Evolutionary conservation across 805 yeast genomes (phyloP).

Genomic region (Candida silvicultrix): DNA sequence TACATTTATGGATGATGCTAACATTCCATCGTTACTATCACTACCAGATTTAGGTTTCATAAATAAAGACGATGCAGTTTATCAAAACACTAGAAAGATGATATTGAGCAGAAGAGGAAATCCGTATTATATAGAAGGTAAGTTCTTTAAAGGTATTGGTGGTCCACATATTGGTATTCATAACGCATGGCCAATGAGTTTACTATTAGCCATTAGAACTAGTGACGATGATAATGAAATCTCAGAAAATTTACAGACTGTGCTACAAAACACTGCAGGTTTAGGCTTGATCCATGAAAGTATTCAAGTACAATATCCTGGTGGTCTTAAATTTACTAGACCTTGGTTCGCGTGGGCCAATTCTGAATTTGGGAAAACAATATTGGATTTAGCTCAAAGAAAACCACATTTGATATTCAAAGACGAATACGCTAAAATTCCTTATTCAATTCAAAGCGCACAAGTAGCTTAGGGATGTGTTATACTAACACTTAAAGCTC

Average conservation of each 20-base stretch:
- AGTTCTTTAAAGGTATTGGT: slow-evolving; percentile 68
- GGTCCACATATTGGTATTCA: slow-evolving; percentile 85
- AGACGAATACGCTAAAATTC: slow-evolving; percentile 21
- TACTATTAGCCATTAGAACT: slow-evolving; percentile 71
- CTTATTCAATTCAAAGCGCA: not conserved
- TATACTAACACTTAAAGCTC: too few species aligned
- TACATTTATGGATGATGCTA: slow-evolving; percentile 84
- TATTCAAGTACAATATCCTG: slow-evolving; percentile 52
- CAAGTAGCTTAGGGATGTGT: too few species aligned
- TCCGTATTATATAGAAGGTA: slow-evolving; percentile 69
- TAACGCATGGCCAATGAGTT: slow-evolving; percentile 89
- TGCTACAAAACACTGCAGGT: slow-evolving; percentile 60
- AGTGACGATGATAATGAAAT: slow-evolving; percentile 69
- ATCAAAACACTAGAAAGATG: slow-evolving; percentile 78
- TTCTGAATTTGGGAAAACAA: slow-evolving; percentile 83
- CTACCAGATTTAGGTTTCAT: slow-evolving; percentile 75
- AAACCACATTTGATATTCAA: slow-evolving; percentile 70
- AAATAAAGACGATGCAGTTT: slow-evolving; percentile 43
- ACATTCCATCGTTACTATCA: slow-evolving; percentile 74
- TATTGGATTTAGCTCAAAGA: slow-evolving; percentile 64
- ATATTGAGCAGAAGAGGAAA: slow-evolving; percentile 61
- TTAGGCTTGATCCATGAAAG: slow-evolving; percentile 84
- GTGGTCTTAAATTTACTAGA: slow-evolving; percentile 53
- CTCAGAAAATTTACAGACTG: slow-evolving; percentile 33
- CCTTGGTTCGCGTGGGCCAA: slow-evolving; percentile 96